Percentiles rank a stretch among this genome's conserved stretches.
Evolutionary conservation across 768 basidiomycete species (phyloP).

Genomic region (Crassisporium funariophilum): DNA sequence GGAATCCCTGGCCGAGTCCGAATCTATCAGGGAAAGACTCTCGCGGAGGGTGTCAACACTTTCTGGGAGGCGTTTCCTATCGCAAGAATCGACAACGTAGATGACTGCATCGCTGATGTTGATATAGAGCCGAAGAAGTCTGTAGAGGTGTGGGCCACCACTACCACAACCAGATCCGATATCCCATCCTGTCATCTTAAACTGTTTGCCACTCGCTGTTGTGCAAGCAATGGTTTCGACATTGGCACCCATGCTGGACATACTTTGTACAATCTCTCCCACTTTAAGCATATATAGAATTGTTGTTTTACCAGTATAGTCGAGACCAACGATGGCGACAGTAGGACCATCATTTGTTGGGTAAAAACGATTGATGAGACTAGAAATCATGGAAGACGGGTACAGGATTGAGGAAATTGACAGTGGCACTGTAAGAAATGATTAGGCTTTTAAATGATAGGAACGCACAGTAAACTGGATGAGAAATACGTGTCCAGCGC

Average conservation of each 20-base stretch:
- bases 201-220: slow-evolving; percentile 31
- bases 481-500: background rate
- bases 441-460: background rate
- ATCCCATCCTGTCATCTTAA: slow-evolving; percentile 62
- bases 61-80: slow-evolving; percentile 50
- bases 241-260: slow-evolving; percentile 53
- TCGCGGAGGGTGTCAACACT: slow-evolving; percentile 50
- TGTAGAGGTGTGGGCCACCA: slow-evolving; percentile 40
- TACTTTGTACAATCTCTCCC: slow-evolving; percentile 38
- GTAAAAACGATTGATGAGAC: slow-evolving; percentile 33
- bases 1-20: background rate
- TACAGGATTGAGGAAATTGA: background rate
- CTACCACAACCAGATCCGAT: slow-evolving; percentile 58
- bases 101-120: slow-evolving; percentile 53
- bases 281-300: slow-evolving; percentile 46
- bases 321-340: slow-evolving; percentile 39
- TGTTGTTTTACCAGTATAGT: slow-evolving; percentile 47
- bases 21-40: slow-evolving; percentile 31
- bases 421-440: no score
- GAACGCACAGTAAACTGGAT: background rate
- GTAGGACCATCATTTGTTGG: slow-evolving; percentile 16
- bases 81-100: slow-evolving; percentile 64
- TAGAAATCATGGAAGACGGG: slow-evolving; percentile 26
- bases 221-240: slow-evolving; percentile 52
- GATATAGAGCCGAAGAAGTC: slow-evolving; percentile 25